phyloP scores from a whole-genome alignment of 2,329 filamentous ascomycete genomes.

The Aureobasidium pullulans region DNA sequence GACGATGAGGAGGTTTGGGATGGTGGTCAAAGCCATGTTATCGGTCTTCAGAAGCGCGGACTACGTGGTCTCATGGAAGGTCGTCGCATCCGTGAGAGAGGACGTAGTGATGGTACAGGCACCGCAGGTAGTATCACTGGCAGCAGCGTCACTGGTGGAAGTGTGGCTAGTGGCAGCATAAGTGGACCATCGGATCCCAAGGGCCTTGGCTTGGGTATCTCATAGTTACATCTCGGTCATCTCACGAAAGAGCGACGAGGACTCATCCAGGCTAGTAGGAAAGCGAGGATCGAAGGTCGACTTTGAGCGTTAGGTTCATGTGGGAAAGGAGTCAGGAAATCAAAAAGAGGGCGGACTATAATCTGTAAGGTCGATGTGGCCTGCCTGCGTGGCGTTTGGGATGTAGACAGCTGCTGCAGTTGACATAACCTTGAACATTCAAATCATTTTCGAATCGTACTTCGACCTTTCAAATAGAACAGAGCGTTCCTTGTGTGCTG shows the following conservation, averaged over 20 bases:
- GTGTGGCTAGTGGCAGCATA: not conserved
- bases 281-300: no score
- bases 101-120: constrained; percentile 30
- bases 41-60: constrained; percentile 90
- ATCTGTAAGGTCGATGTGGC: not conserved
- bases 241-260: no score
- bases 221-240: not conserved
- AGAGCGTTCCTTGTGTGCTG: no score
- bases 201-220: constrained; percentile 15
- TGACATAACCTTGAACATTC: no score
- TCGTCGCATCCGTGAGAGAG: constrained; percentile 70
- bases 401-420: no score
- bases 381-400: no score
- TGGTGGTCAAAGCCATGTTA: constrained; percentile 77
- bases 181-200: not conserved
- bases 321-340: not conserved
- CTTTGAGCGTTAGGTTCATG: not conserved
- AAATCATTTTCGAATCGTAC: no score
- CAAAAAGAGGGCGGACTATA: no score
- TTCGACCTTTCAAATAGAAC: no score
- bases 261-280: no score
- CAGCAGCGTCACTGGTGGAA: not conserved
- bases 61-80: constrained; percentile 92
- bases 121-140: not conserved
- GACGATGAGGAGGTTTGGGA: constrained; percentile 64